phyloP scores from a whole-genome alignment of 441 rosid species.

The Populus hybrid region DNA sequence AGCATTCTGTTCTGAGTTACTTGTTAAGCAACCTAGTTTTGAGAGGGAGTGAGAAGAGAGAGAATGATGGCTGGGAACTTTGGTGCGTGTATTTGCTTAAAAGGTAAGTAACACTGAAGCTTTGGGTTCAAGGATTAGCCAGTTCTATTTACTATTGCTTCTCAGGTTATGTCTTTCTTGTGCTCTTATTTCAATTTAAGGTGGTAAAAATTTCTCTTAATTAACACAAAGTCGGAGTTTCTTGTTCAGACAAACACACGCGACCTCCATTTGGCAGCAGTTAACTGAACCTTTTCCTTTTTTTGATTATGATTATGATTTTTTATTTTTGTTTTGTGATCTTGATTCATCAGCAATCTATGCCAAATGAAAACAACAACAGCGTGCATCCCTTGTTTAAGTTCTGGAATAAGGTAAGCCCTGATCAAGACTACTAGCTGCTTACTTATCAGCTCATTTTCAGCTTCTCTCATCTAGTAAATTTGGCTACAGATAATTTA shows the following conservation, averaged over 20 bases:
- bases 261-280: conserved; percentile 10
- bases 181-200: conserved; percentile 17
- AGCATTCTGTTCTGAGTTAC: conserved; percentile 24
- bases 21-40: conserved; percentile 24
- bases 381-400: not conserved
- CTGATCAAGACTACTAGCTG: not conserved
- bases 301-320: not conserved
- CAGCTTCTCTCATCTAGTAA: not conserved
- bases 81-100: conserved; percentile 66
- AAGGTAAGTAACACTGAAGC: conserved; percentile 75
- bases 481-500: not conserved
- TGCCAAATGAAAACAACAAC: not conserved
- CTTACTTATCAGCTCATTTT: not conserved
- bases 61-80: conserved; percentile 33
- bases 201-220: not conserved
- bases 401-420: not conserved
- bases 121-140: conserved; percentile 68
- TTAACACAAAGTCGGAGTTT: conserved; percentile 24
- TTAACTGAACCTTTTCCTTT: not conserved
- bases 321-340: conserved; percentile 6
- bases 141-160: conserved; percentile 20
- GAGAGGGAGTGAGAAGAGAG: conserved; percentile 21
- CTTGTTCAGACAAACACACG: conserved; percentile 29
- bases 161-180: conserved; percentile 34
- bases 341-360: conserved; percentile 38